Conservation (phyloP, 1,284 basidiomycete genomes). For the Stygiomarasmius scandens region DNA sequence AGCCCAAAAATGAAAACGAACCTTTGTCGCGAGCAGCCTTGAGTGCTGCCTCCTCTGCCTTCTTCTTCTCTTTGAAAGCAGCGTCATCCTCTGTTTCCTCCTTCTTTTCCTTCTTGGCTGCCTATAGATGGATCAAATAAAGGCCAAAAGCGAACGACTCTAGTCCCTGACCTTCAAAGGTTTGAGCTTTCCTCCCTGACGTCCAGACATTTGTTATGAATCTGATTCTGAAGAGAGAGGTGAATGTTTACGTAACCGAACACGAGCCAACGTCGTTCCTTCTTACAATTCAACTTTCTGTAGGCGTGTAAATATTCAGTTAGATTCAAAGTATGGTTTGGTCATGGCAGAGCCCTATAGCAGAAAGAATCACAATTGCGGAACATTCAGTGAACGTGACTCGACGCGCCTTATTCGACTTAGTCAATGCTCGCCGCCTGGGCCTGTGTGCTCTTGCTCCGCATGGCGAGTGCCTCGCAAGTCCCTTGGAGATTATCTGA, state of each 20-base stretch:
- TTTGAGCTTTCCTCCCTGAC: slow-evolving; percentile 82
- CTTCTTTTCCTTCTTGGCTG: slow-evolving; percentile 77
- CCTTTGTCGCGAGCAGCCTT: slow-evolving; percentile 74
- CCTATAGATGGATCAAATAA: slow-evolving; percentile 40
- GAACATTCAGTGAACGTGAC: too few species aligned
- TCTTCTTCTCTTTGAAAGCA: slow-evolving; percentile 75
- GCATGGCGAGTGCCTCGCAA: background rate
- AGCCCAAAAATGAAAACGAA: slow-evolving; percentile 34
- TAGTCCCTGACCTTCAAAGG: slow-evolving; percentile 58
- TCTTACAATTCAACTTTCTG: too few species aligned
- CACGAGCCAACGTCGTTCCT: too few species aligned
- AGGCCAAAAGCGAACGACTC: background rate
- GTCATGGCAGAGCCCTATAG: too few species aligned
- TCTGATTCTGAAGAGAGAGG: too few species aligned
- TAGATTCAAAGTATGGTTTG: too few species aligned
- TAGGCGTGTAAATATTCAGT: too few species aligned
- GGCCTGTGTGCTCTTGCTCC: background rate
- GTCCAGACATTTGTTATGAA: slow-evolving; percentile 70
- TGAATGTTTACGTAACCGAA: too few species aligned
- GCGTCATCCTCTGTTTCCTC: slow-evolving; percentile 71
- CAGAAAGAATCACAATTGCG: too few species aligned
- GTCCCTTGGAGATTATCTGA: slow-evolving; percentile 2
- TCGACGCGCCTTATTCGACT: too few species aligned
- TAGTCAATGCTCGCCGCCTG: too few species aligned
- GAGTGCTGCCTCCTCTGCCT: slow-evolving; percentile 67